Base-by-base conservation (phyloP, 2,329 filamentous ascomycete species). In the Ophiosphaerella korrae region DNA sequence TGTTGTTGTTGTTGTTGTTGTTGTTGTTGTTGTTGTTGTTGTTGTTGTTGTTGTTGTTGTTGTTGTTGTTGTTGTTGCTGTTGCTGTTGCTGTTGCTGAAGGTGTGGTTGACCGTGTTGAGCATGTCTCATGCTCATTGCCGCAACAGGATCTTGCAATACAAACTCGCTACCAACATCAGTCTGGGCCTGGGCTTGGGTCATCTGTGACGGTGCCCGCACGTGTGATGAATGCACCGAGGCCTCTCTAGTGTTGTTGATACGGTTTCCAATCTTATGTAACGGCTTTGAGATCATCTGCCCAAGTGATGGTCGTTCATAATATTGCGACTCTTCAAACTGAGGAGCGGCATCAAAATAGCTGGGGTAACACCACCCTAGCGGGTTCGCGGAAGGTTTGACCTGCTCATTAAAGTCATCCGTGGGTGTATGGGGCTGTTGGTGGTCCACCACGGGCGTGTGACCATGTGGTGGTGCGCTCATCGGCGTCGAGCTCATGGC, bases 311-410 rank as follows among this genome's bases (percentile, higher is more conserved):
- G 66, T 8, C 71, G 64, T 40, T 72, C 63, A 50, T 71, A 73
- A 51, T 72, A 73, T 31, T 61, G 63, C 2, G 68, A 72, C 41
- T 73, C 70, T 44, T 73, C 70, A 36, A 73, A 71, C 12, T 65
- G 60, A 1, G 70, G 69, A 13, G 70, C 60, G 5, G 61, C 53
- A 36, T 69, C 71, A 35, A 71, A 72, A 48, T 74, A 74, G 45
- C 66, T 73, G 2, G 69, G 69, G 38, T 71, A 73, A 33, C 64
- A 64, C 55, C 59, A 63, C 5, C 56, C 66, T 4, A 74, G 52
- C 5, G 71, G 71, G 32, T 72, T 71, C 12, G 63, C 48, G 1
- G 65, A 41, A 7, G 56, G 50, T 45, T 68, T 71, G 14, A 50
- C 57, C n/a, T 64, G 60, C n/a, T 71, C 68, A 16, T 63, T 57